Evolutionary conservation across 2,329 filamentous ascomycete species (phyloP).

Genomic region (Paecilomyces dactylethromorphus): DNA sequence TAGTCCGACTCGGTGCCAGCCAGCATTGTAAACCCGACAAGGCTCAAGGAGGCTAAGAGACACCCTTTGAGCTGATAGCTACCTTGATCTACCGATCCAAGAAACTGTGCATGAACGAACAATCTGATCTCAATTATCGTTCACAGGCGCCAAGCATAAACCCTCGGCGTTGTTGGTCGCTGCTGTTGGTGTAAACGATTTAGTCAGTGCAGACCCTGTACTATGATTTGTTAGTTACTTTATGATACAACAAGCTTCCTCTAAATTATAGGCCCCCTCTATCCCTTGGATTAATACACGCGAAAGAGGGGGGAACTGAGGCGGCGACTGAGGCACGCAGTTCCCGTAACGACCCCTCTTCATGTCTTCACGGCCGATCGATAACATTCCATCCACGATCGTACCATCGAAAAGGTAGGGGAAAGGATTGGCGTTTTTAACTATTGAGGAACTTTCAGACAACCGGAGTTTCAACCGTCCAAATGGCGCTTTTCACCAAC

Average conservation of each 20-base stretch:
- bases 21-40: not conserved
- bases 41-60: not conserved
- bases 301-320: not conserved
- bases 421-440: not conserved
- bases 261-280: not conserved
- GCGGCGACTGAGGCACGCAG: not conserved
- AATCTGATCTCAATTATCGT: not conserved
- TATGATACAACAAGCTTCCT: no score
- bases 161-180: not conserved
- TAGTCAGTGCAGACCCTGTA: not conserved
- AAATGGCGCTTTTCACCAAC: not conserved
- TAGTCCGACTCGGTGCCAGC: not conserved
- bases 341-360: not conserved
- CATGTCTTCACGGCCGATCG: not conserved
- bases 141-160: not conserved
- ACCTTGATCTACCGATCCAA: not conserved
- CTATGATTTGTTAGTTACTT: not conserved
- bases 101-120: not conserved
- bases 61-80: not conserved
- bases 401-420: not conserved
- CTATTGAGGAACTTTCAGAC: not conserved
- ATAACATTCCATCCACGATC: not conserved
- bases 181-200: not conserved
- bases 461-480: not conserved
- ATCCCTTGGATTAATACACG: not conserved